A percentile compares a stretch with the other conserved stretches of the same genome.
Evolutionary conservation across 345 rosid genomes (phyloP).

Genomic region (Aurinia saxatilis): DNA sequence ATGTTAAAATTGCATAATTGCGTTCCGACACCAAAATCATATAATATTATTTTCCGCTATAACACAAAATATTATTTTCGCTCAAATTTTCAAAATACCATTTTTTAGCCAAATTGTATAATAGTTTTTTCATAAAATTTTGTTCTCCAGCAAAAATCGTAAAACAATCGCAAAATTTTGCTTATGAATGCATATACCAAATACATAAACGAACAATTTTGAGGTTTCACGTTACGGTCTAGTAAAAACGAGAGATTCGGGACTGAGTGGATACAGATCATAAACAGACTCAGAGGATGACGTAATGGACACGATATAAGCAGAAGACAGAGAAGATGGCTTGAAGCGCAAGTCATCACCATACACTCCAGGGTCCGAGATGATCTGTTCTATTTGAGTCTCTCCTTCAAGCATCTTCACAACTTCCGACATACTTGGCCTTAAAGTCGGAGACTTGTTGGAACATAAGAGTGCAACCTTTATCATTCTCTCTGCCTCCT

Average conservation of each 20-base stretch:
- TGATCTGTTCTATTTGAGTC: neutral
- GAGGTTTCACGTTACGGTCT: no score
- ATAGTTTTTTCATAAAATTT: no score
- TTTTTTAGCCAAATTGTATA: no score
- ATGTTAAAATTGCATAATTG: no score
- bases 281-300: neutral
- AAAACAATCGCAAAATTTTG: no score
- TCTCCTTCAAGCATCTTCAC: conserved; percentile 36
- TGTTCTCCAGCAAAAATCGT: no score
- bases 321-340: neutral
- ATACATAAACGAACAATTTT: no score
- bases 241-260: neutral
- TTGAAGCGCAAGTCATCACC: conserved; percentile 26
- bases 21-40: no score
- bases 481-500: conserved; percentile 35
- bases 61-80: no score
- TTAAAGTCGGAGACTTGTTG: conserved; percentile 28
- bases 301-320: neutral
- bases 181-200: no score
- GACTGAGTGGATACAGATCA: neutral
- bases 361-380: conserved; percentile 20
- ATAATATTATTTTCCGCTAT: no score
- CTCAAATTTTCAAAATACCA: no score
- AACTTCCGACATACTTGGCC: conserved; percentile 41
- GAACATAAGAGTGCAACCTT: conserved; percentile 37